Evolutionary conservation across 352 stramenopile species (phyloP), one percentile per base, ranked within the genome.

Genomic region (Vaucheria bursata): DNA sequence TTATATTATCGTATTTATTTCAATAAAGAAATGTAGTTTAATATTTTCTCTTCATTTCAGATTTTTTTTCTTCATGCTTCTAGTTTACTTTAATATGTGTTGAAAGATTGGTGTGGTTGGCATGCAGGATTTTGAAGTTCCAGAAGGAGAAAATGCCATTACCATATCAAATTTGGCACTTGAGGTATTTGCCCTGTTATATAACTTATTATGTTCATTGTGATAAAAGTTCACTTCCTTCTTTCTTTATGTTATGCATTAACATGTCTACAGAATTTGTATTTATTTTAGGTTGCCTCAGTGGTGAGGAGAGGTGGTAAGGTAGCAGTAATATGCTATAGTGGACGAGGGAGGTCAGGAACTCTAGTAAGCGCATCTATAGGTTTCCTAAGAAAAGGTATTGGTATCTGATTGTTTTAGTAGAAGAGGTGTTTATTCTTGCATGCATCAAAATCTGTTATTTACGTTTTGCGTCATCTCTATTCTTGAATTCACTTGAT

Each of bases 81-180:
- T n/a, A n/a, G n/a, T n/a, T n/a, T 12, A 50, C 39, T 50, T 12
- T 12, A 12, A 50, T 5, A 5, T 12, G 39, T 50, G 12, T 12
- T 50, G 39, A 50, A 5, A 50, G 5, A 12, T 50, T 50, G 39
- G 5, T 50, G 39, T 50, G 39, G 12, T 50, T 50, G 39, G 5
- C 5, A 18, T 69, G 59, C 59, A 69, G 59, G 59, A 69, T 29
- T 69, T 69, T 29, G 59, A 69, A 38, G 59, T 69, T 6, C 59
- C 59, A 6, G 33, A 8, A 38, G 59, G 59, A 4, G 29, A 34
- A 38, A 29, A 29, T 29, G 8, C 33, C 29, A 6, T 6, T 38
- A 69, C 59, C 5, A 29, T 69, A 4, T 34, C 59, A 69, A 8
- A 4, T 6, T 29, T 69, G 12, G 59, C 34, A 38, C 5, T 8